Evolutionary conservation across 23 red algal genomes (phyloP), one percentile per base, ranked within the genome.

Genomic region (Gracilariopsis chorda): DNA sequence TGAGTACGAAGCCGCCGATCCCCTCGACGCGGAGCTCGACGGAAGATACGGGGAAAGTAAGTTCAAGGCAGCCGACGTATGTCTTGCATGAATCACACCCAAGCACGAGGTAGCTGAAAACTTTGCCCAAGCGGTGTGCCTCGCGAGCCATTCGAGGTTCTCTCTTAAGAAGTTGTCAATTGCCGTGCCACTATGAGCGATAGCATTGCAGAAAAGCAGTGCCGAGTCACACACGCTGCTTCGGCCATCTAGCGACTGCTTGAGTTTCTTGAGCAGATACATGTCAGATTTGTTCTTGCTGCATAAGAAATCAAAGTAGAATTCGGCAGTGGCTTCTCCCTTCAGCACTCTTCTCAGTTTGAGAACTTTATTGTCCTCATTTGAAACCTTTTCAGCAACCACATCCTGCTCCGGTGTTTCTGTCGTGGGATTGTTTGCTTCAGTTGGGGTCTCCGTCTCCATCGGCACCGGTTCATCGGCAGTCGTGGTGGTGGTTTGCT

Each of bases 71-170:
- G 93, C 42, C 7, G 73, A 84, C 1, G 93, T 88, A 44, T 99
- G 93, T 44, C 93, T 83, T 0, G 83, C 88, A 35, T 99, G 97
- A 61, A 95, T 95, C 9, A 99, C 91, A 62, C 97, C 97, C 45
- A 99, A 75, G 80, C 93, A 94, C 5, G 97, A 88, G 29, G 97
- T 99, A 2, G 97, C 97, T 10, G 97, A 99, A 70, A 99, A 99
- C 86, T 99, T 99, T 48, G 97, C 93, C 93, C 97, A 99, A 28
- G 90, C 88, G 1, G 97, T 94, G 5, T 89, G 90, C 27, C 93
- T 84, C 17, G 90, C 74, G 21, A 99, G 90, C 97, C 97, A 99
- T 20, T 99, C 97, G 20, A 99, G 48, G 76, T 99, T 99, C 20
- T 92, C 90, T 3, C 97, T 73, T 35, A 99, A 71, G 62, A 99